Percentiles rank a stretch among this genome's conserved stretches.
Evolutionary conservation across 2,329 filamentous ascomycete species (phyloP).

Genomic region (Fusarium chuoi): DNA sequence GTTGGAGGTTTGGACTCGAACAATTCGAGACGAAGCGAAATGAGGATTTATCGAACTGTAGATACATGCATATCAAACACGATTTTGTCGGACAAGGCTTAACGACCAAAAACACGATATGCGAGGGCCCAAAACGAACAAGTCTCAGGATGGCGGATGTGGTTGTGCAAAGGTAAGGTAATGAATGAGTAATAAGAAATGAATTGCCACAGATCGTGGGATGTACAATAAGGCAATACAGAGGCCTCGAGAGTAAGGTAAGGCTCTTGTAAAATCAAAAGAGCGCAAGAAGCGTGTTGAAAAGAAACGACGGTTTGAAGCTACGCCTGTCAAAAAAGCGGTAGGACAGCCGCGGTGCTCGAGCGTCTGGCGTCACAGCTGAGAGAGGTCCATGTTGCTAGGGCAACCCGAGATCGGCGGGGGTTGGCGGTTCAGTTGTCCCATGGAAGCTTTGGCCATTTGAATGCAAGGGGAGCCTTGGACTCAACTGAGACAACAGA

Average conservation of each 20-base stretch:
- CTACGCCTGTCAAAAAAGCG: conserved; percentile 38
- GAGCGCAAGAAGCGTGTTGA: conserved; percentile 27
- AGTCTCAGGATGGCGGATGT: conserved; percentile 4
- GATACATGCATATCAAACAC: conserved; percentile 40
- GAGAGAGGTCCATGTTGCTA: conserved; percentile 13
- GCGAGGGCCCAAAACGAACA: conserved; percentile 6
- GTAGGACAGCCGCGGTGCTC: conserved; percentile 36
- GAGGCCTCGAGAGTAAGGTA: conserved; percentile 23
- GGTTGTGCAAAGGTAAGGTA: conserved; percentile 1
- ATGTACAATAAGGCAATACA: conserved; percentile 14
- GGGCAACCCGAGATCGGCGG: conserved; percentile 27
- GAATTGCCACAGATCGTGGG: conserved; percentile 11
- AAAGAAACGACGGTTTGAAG: conserved; percentile 30
- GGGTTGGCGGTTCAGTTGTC: conserved; percentile 23
- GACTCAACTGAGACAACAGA: conserved; percentile 17
- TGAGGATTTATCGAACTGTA: conserved; percentile 28
- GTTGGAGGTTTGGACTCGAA: conserved; percentile 16
- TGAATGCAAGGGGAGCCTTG: conserved; percentile 3
- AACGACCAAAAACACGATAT: conserved; percentile 25
- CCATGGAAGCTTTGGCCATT: conserved; percentile 21
- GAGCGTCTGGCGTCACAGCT: conserved; percentile 28
- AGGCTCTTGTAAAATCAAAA: conserved; percentile 17
- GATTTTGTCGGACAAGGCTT: conserved; percentile 12
- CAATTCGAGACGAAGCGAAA: conserved; percentile 21
- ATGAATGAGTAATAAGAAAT: conserved; percentile 15